Percentiles rank a stretch among this genome's conserved stretches.
Evolutionary conservation across 129 eudicot species (phyloP).

Genomic region (Pulicaria dysenterica): DNA sequence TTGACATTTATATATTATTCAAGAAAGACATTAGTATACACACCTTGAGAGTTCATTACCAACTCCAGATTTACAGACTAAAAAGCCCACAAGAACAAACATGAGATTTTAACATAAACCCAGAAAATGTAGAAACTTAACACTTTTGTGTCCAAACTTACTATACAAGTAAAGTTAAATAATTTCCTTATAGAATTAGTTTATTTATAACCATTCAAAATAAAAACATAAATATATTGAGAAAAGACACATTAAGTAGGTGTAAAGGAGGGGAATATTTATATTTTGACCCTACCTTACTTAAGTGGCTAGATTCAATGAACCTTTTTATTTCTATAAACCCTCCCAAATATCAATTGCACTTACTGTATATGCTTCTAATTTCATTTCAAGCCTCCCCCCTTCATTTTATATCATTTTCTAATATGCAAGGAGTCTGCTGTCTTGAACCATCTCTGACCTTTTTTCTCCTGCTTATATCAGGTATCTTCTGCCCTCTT

Average conservation of each 20-base stretch:
- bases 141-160: too few relatives aligned
- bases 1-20: too few relatives aligned
- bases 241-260: slow-evolving; percentile 22
- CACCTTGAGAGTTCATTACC: too few relatives aligned
- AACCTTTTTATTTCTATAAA: slow-evolving; percentile 18
- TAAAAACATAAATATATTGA: slow-evolving; percentile 8
- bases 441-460: slow-evolving; percentile 20
- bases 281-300: slow-evolving; percentile 14
- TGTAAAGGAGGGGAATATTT: slow-evolving; percentile 27
- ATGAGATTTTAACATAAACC: too few relatives aligned
- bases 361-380: not conserved
- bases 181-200: not conserved
- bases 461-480: slow-evolving; percentile 11
- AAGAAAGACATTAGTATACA: too few relatives aligned
- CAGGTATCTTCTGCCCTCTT: slow-evolving; percentile 16
- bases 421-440: slow-evolving; percentile 25
- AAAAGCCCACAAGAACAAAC: too few relatives aligned
- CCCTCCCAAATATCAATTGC: slow-evolving; percentile 21
- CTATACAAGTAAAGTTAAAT: too few relatives aligned
- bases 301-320: slow-evolving; percentile 33
- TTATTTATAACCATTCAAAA: not conserved
- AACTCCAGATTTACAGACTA: too few relatives aligned
- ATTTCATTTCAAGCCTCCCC: slow-evolving; percentile 8
- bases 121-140: too few relatives aligned
- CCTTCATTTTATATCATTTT: not conserved